Percentiles rank a stretch among this genome's conserved stretches.
Conservation (phyloP, 192 early-diverging fungal species). For the Coemansia sp. region DNA sequence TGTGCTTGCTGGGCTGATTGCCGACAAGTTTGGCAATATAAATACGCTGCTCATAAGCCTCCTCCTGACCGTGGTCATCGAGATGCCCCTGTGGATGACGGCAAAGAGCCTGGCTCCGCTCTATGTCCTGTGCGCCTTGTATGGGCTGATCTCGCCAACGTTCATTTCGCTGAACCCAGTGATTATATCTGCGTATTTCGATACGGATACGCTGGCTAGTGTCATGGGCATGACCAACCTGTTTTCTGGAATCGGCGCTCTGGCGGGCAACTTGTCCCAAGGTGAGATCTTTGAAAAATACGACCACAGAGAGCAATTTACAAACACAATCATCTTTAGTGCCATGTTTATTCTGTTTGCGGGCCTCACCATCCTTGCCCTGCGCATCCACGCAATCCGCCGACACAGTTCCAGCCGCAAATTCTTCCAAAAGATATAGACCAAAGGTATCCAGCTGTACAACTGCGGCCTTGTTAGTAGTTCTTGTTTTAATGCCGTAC, state of each 20-base stretch:
- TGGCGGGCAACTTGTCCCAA: slow-evolving; percentile 34
- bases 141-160: slow-evolving; percentile 35
- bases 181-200: slow-evolving; percentile 27
- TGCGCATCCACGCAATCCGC: slow-evolving; percentile 17
- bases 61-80: slow-evolving; percentile 17
- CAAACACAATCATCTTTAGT: slow-evolving; percentile 40
- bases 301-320: slow-evolving; percentile 28
- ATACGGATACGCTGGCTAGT: slow-evolving; percentile 21
- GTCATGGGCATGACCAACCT: slow-evolving; percentile 39
- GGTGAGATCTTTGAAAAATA: slow-evolving; percentile 42
- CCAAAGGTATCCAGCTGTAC: too few relatives aligned
- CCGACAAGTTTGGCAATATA: slow-evolving; percentile 30
- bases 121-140: slow-evolving; percentile 31
- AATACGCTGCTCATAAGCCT: slow-evolving; percentile 25
- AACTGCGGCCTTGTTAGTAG: too few relatives aligned
- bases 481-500: too few relatives aligned
- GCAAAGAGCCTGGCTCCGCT: slow-evolving; percentile 18
- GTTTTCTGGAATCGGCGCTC: slow-evolving; percentile 32
- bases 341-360: slow-evolving; percentile 38
- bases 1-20: slow-evolving; percentile 23
- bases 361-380: slow-evolving; percentile 3
- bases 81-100: slow-evolving; percentile 36
- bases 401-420: neutral
- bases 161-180: slow-evolving; percentile 44
- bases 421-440: slow-evolving; percentile 16